phyloP scores from a whole-genome alignment of 2,329 filamentous ascomycete species.

The Geosmithia putterillii region DNA sequence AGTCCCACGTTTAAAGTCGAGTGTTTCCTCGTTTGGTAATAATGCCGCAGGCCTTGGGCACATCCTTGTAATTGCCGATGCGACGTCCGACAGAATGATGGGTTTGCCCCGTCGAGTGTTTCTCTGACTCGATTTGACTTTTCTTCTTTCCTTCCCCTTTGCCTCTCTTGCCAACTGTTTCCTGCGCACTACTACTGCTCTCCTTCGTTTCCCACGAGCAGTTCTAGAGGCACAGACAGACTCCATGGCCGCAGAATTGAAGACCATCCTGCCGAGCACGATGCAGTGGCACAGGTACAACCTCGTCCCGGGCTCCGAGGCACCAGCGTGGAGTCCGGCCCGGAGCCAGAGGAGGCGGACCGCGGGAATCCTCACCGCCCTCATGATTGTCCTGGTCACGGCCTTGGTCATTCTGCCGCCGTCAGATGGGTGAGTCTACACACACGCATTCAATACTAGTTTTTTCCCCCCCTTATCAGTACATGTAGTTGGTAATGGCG shows the following conservation, averaged over 20 bases:
- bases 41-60: background rate
- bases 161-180: too few species aligned
- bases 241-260: too few species aligned
- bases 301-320: background rate
- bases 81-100: too few species aligned
- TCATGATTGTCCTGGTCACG: background rate
- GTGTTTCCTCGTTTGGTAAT: background rate
- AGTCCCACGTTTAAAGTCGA: background rate
- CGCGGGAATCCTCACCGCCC: background rate
- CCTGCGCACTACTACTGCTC: too few species aligned
- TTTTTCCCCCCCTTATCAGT: background rate
- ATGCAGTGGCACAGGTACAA: background rate
- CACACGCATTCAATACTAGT: too few species aligned
- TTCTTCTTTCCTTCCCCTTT: too few species aligned
- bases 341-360: background rate
- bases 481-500: too few species aligned
- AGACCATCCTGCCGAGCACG: background rate
- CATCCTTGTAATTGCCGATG: background rate
- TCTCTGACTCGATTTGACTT: too few species aligned
- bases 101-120: too few species aligned
- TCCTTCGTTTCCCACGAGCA: too few species aligned
- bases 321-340: background rate
- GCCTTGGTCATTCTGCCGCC: background rate
- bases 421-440: background rate
- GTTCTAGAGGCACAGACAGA: too few species aligned